Evolutionary conservation across 2,329 filamentous ascomycete genomes (phyloP), one percentile per base, ranked within the genome.

Genomic region (Pyricularia grisea): DNA sequence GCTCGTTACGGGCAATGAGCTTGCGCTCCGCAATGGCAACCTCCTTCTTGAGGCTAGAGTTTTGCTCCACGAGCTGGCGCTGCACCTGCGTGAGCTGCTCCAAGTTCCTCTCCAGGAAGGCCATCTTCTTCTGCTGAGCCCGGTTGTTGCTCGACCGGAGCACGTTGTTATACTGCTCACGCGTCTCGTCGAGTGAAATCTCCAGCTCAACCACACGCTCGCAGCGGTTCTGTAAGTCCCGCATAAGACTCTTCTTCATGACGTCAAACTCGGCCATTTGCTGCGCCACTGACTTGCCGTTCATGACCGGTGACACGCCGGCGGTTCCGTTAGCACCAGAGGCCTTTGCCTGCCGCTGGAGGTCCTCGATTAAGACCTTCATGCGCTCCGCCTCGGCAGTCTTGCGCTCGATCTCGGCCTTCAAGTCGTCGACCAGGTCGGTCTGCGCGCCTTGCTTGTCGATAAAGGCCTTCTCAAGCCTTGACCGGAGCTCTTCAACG

Each of bases 41-140:
- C 81, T 99, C 95, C 85, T 99, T 98, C 89, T 99, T 99, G 76
- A 99, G 85, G 72, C 90, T 91, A 74, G 92, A 92, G 81, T 99
- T 99, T 80, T 99, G 95, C 83, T 99, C 95, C 36, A 99, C 95
- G 14, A 99, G 89, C 81, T 99, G 95, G 69, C 95, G 89, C 81
- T 99, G 95, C 68, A 99, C 95, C 77, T 97, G 93, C 3, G 95
- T 99, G 68, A 99, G 86, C 80, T 99, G 95, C 82, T 99, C 95
- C 60, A 99, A 88, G 78, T 99, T 99, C 77, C 95, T 91, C 83
- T 99, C 95, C 67, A 99, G 83, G 86, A 99, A 99, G 20, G 95
- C 96, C 92, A 99, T 98, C 87, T 99, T 99, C 91, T 99, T 99
- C 81, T 99, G 95, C 83, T 99, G 95, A 28, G 95, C 94, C 70